Percentiles rank a stretch among this genome's conserved stretches.
These are phyloP conservation scores for Mucor lusitanicus DNA, from an alignment of 371 early-diverging fungal genomes.

Conservation along the genomic window DNA sequence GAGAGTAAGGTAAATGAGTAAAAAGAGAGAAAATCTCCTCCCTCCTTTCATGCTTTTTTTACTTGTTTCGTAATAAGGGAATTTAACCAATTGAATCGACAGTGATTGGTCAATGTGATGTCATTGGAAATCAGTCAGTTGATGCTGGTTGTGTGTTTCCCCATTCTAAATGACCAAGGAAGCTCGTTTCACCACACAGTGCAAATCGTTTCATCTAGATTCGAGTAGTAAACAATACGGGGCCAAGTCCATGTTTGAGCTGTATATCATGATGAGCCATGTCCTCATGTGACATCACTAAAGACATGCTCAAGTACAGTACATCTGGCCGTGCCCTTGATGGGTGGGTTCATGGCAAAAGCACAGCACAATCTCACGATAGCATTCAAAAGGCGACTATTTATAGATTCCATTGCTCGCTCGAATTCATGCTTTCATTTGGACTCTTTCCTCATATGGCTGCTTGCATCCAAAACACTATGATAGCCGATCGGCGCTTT, in stretches of 20 bases:
- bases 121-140: conserved; percentile 1
- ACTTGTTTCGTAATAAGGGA: background rate
- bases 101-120: conserved; percentile 3
- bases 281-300: background rate
- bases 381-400: background rate
- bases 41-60: background rate
- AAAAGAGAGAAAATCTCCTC: background rate
- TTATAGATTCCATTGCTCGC: background rate
- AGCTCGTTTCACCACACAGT: background rate
- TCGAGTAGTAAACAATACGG: background rate
- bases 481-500: background rate
- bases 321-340: background rate
- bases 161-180: background rate
- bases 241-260: background rate
- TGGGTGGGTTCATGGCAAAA: background rate
- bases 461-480: background rate
- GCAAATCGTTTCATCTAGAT: background rate
- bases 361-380: background rate
- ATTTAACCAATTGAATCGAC: background rate
- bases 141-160: background rate
- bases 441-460: background rate
- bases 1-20: conserved; percentile 2
- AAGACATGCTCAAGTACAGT: background rate
- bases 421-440: background rate
- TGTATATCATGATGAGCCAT: background rate